Conservation (phyloP, 371 early-diverging fungal genomes). For the Mortierella sp. region DNA sequence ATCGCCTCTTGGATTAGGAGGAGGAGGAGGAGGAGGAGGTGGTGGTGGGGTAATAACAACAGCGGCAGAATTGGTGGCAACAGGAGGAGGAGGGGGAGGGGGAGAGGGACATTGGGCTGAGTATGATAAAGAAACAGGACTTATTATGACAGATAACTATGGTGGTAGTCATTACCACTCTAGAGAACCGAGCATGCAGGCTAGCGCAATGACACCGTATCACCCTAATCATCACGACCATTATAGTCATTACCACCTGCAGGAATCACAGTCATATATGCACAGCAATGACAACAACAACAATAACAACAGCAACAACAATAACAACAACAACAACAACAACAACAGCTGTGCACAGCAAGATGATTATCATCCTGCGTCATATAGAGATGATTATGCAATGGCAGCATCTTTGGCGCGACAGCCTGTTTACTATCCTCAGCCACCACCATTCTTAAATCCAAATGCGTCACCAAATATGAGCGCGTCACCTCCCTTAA, state of each 20-base stretch:
- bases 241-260: neutral
- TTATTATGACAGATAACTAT: neutral
- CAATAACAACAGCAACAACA: neutral
- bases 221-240: neutral
- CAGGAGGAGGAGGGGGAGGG: neutral
- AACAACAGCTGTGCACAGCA: neutral
- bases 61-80: neutral
- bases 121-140: conserved; percentile 12
- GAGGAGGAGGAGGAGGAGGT: neutral
- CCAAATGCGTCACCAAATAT: neutral
- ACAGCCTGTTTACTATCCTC: neutral
- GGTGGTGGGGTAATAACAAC: neutral
- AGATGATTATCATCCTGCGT: neutral
- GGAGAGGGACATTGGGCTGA: conserved; percentile 14
- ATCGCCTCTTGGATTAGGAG: neutral
- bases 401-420: neutral
- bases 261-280: neutral
- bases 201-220: neutral
- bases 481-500: neutral
- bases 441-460: neutral
- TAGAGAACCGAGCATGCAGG: neutral
- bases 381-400: neutral
- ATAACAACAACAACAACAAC: neutral
- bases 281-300: neutral
- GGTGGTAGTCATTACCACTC: neutral